These are phyloP conservation scores for Candida schatavii DNA, from an alignment of 805 yeast species.

Conservation along the genomic window DNA sequence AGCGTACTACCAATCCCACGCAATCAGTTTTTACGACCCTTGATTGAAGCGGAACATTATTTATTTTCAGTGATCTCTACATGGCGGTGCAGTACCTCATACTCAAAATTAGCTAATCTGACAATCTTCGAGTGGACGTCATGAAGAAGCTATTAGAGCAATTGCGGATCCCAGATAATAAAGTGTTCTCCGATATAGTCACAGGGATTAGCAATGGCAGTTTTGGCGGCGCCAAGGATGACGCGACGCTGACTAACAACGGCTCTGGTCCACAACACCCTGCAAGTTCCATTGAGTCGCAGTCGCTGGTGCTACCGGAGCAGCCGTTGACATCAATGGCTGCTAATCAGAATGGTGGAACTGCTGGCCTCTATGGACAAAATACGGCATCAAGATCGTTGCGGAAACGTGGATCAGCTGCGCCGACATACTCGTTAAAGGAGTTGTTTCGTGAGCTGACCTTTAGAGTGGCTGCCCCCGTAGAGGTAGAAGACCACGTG, in stretches of 20 bases:
- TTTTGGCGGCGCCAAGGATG: neutral
- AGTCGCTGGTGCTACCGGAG: neutral
- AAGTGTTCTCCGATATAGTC: slow-evolving; percentile 6
- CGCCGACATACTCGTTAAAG: slow-evolving; percentile 1
- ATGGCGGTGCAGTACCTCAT: slow-evolving; percentile 1
- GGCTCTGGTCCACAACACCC: neutral
- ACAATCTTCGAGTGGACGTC: too few relatives aligned
- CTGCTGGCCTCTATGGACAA: neutral
- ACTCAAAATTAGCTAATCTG: too few relatives aligned
- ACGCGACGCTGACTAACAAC: neutral
- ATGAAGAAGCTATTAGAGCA: slow-evolving; percentile 12
- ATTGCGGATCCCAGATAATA: slow-evolving; percentile 17
- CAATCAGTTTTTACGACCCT: neutral
- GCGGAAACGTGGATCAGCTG: neutral
- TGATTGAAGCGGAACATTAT: neutral
- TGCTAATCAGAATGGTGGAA: neutral
- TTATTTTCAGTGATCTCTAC: neutral
- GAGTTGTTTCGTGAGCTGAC: neutral
- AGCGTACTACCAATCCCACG: neutral
- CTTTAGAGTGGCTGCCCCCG: neutral
- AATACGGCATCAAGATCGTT: slow-evolving; percentile 1
- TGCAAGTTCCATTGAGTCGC: neutral
- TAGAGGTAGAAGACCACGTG: neutral
- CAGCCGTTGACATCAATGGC: too few relatives aligned
- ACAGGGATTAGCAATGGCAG: neutral